These are phyloP conservation scores for Astrephomene gubernaculifera DNA, from an alignment of 139 green algal species.

Conservation along the genomic window DNA sequence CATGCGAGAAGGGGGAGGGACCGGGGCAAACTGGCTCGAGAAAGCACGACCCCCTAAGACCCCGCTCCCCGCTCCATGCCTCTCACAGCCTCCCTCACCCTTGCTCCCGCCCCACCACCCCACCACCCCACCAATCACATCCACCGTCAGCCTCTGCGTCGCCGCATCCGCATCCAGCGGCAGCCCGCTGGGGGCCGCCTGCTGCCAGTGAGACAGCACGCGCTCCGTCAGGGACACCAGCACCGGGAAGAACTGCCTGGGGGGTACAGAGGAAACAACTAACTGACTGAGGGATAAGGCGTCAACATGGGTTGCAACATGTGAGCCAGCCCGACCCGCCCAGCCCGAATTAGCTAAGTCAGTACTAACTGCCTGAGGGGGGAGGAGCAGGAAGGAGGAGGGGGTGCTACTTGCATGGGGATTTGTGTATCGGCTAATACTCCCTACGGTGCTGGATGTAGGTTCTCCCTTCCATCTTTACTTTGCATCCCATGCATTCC, in stretches of 20 bases:
- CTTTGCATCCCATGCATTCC: neutral
- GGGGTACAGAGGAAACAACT: too few species aligned
- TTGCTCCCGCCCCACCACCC: neutral
- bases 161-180: constrained; percentile 32
- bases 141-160: neutral
- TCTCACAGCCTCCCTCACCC: too few species aligned
- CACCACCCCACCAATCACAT: neutral
- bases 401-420: neutral
- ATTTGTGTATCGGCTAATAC: too few species aligned
- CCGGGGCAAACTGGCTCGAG: neutral
- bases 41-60: neutral
- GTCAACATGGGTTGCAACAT: too few species aligned
- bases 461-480: neutral
- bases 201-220: neutral
- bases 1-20: neutral
- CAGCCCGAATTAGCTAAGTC: too few species aligned
- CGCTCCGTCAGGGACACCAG: constrained; percentile 11
- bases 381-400: neutral
- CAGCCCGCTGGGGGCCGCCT: too few species aligned
- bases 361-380: too few species aligned
- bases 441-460: neutral
- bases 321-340: too few species aligned
- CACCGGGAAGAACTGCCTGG: constrained; percentile 18
- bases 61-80: neutral
- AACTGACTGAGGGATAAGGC: too few species aligned